Evolutionary conservation across 106 monocot species (phyloP), one percentile per base, ranked within the genome.

Genomic region (Dendrobium nobile): DNA sequence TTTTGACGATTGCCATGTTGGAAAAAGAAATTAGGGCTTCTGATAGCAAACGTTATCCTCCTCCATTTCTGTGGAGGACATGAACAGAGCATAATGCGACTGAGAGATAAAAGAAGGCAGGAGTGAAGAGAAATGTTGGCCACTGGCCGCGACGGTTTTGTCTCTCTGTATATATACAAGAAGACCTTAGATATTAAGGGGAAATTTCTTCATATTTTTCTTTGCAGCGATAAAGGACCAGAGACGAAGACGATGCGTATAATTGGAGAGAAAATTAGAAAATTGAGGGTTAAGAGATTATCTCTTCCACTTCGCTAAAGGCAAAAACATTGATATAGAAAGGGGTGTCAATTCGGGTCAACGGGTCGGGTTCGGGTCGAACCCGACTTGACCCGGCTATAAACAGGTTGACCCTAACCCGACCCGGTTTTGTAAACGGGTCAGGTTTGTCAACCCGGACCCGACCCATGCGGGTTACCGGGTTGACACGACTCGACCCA

Each of bases 1-100:
- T 95, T 47, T 92, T 95, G 40, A 93, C 88, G 41, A 91, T 79
- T 79, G 85, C 86, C 91, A 91, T 96, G 59, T 24, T 6, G 13
- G 51, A 10, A 47, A 15, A 76, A 2, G 3, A 56, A 41, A 19
- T 9, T 82, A 86, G 82, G 79, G 79, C 51, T 79, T 70, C 48
- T 11, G 19, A 41, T 41, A 43, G 31, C 43, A 7, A 48, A 13
- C 47, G 13, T 26, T 76, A 22, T 47, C 48, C 27, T 48, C 76
- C 55, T 37, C 73, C 83, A 83, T 83, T 77, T 67, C 45, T 17
- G 47, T 4, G 47, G 27, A 24, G 70, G 16, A 70, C 1, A 33
- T 70, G 70, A 28, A 40, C 13, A 70, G 10, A 70, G 15, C 33
- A 28, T 37, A 37, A 15, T 22, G 70, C 2, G 1, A 61, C 3